Base-by-base conservation (phyloP, 2,329 filamentous ascomycete genomes). In the Zarea fungicola region DNA sequence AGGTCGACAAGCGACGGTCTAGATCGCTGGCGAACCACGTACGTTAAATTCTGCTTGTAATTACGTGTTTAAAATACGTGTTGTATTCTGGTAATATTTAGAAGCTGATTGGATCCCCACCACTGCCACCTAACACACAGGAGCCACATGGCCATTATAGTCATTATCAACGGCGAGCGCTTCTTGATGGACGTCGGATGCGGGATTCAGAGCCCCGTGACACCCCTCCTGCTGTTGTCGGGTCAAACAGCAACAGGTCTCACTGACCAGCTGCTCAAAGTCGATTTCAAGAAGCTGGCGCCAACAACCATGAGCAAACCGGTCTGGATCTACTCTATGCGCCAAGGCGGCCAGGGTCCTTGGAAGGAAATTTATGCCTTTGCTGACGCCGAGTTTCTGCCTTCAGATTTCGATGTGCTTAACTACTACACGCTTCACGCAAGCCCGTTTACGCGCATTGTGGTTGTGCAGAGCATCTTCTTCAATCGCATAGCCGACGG, bases 361-460 rank as follows among this genome's bases (percentile, higher is more conserved):
- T 32, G 34, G 34, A 39, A 13, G 13, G 48, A 49, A 14, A 34
- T 40, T 21, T 44, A 49, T 26, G 48, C 41, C 19, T 40, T 49
- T 40, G 41, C 48, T n/a, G 48, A 49, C 26, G 26, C 34, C 18
- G 41, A 49, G 16, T 44, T 28, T 7, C 21, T 49, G 16, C n/a
- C 48, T 2, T 31, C 41, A 2, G 41, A 35, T 22, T 35, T 44
- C 34, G 25, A 32, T n/a, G 41, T 49, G 31, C 48, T 49, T 6
- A 49, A 32, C 41, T 40, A 44, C 25, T 44, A 49, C 32, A 49
- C 41, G n/a, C 19, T 49, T 34, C 25, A 39, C 25, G 34, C 39
- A 16, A 40, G 41, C 26, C 25, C 19, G 13, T 44, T 32, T 26
- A 44, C 35, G 13, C 25, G 34, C 14, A 31, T 32, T 5, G 26